phyloP scores from a whole-genome alignment of 768 basidiomycete species.

The Phlebiopsis gigantea region DNA sequence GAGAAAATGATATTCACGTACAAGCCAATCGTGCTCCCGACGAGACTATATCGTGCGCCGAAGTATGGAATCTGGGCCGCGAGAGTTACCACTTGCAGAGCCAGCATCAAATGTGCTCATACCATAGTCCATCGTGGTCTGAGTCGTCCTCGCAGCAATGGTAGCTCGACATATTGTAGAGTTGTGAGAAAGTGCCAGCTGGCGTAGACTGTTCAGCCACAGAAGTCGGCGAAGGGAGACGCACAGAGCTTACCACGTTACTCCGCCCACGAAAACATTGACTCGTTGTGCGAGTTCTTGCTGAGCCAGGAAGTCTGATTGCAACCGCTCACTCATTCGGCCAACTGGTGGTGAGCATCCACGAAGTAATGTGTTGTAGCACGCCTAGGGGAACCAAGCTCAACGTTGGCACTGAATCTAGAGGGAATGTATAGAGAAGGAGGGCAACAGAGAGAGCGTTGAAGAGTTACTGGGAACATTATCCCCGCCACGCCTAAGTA shows the following conservation, averaged over 20 bases:
- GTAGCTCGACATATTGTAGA: background rate
- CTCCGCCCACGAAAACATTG: background rate
- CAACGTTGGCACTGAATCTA: background rate
- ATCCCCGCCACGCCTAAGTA: background rate
- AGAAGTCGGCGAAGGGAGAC: background rate
- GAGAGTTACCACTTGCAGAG: background rate
- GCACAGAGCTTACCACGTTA: background rate
- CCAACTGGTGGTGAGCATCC: background rate
- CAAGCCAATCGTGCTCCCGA: background rate
- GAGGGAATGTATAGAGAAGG: background rate
- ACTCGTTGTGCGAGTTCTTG: background rate
- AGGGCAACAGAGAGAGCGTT: background rate
- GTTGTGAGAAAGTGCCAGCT: slow-evolving; percentile 10
- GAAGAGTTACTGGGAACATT: background rate
- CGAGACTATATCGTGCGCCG: background rate
- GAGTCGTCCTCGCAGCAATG: background rate
- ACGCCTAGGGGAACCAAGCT: background rate
- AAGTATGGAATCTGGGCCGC: background rate
- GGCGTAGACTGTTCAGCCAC: background rate
- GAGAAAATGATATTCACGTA: too few species aligned
- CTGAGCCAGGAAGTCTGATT: background rate
- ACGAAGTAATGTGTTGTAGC: background rate
- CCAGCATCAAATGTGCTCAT: background rate
- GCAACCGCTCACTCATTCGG: background rate
- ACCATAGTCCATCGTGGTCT: background rate